These are phyloP conservation scores for Hapsidospora chrysogenum DNA, from an alignment of 495 filamentous ascomycete genomes.

Conservation along the genomic window DNA sequence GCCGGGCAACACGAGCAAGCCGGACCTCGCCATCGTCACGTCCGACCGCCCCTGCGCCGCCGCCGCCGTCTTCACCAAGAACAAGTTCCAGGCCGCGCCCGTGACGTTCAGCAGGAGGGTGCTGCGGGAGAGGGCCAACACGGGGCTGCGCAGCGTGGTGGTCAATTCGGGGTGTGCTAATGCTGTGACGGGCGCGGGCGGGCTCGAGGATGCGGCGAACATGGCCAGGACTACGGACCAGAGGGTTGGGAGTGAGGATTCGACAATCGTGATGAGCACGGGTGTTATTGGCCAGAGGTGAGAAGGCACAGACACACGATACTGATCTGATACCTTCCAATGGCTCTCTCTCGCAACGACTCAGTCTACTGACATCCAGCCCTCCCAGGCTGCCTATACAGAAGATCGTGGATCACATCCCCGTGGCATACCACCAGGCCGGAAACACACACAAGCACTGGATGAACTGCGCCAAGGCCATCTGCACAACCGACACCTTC, in stretches of 20 bases:
- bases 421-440: conserved; percentile 50
- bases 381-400: conserved; percentile 66
- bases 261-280: conserved; percentile 89
- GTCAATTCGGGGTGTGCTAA: conserved; percentile 97
- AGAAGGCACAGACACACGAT: conserved; percentile 1
- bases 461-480: conserved; percentile 74
- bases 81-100: conserved; percentile 94
- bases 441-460: conserved; percentile 68
- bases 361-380: too few species aligned
- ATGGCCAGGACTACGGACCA: conserved; percentile 72
- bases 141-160: conserved; percentile 63
- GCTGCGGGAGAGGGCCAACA: conserved; percentile 44
- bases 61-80: conserved; percentile 91
- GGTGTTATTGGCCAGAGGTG: conserved; percentile 93
- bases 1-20: conserved; percentile 69
- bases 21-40: conserved; percentile 75
- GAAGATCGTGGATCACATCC: conserved; percentile 75
- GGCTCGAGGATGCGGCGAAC: conserved; percentile 67
- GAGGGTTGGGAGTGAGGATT: conserved; percentile 44
- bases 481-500: conserved; percentile 98
- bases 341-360: too few species aligned
- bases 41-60: conserved; percentile 83
- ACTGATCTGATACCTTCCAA: not conserved
- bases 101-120: conserved; percentile 68
- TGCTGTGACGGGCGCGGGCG: conserved; percentile 87